Percentiles rank a stretch among this genome's conserved stretches.
Conservation (phyloP, 1,284 basidiomycete species). For the Xerocomus nothofagi region DNA sequence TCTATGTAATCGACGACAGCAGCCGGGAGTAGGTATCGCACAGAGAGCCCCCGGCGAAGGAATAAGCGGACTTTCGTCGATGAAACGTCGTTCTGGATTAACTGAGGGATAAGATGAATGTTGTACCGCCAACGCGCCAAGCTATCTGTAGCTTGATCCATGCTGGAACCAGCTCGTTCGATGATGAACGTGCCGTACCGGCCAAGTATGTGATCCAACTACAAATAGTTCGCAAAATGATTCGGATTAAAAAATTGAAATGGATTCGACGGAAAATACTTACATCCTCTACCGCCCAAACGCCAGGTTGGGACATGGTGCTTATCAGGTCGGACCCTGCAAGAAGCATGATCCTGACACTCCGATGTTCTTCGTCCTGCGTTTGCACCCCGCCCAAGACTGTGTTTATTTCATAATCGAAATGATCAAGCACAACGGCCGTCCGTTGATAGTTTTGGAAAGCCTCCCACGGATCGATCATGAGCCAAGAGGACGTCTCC, state of each 20-base stretch:
- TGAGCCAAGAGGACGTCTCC: constrained; percentile 77
- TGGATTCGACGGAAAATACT: constrained; percentile 32
- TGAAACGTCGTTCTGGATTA: constrained; percentile 98
- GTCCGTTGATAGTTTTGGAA: constrained; percentile 94
- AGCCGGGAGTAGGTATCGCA: constrained; percentile 90
- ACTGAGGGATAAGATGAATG: constrained; percentile 91
- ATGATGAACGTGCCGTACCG: constrained; percentile 94
- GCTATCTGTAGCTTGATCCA: constrained; percentile 78
- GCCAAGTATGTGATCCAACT: constrained; percentile 96
- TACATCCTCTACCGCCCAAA: constrained; percentile 95
- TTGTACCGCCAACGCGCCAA: constrained; percentile 83
- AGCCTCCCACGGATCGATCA: constrained; percentile 98
- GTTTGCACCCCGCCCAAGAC: constrained; percentile 71
- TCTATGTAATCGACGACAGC: constrained; percentile 96
- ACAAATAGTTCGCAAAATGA: constrained; percentile 18
- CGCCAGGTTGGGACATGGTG: constrained; percentile 98
- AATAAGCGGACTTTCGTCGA: constrained; percentile 93
- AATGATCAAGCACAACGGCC: constrained; percentile 94
- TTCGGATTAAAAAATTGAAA: constrained; percentile 11
- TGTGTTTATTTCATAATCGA: constrained; percentile 91
- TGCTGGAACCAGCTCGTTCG: constrained; percentile 92
- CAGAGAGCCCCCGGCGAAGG: constrained; percentile 88
- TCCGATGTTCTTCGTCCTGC: constrained; percentile 60
- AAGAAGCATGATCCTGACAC: constrained; percentile 86
- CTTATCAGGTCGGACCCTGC: constrained; percentile 97